Percentiles rank a stretch among this genome's conserved stretches.
These are phyloP conservation scores for Aspergillus jensenii DNA, from an alignment of 2,329 filamentous ascomycete species.

Conservation along the genomic window DNA sequence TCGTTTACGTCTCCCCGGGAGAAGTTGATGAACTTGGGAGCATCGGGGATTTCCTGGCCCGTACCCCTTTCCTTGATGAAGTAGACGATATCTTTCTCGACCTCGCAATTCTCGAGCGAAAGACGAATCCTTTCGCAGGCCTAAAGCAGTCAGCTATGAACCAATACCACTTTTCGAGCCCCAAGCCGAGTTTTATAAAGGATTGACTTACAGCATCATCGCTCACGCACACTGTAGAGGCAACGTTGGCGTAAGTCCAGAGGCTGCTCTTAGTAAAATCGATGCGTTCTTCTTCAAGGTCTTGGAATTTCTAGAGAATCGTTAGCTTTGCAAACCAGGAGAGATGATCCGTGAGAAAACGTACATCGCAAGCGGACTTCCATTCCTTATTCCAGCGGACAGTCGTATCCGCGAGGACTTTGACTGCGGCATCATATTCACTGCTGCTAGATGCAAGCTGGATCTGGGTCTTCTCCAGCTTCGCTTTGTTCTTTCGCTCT, in stretches of 20 bases:
- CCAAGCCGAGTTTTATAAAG: background rate
- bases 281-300: conserved; percentile 92
- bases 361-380: conserved; percentile 84
- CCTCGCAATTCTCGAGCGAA: conserved; percentile 91
- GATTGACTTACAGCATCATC: conserved; percentile 68
- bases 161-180: background rate
- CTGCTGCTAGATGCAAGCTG: conserved; percentile 86
- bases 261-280: conserved; percentile 98
- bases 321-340: conserved; percentile 20
- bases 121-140: conserved; percentile 95
- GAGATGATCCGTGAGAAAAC: conserved; percentile 19
- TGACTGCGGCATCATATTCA: conserved; percentile 92
- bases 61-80: conserved; percentile 92
- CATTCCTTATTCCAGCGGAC: conserved; percentile 96
- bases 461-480: conserved; percentile 97
- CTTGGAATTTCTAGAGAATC: conserved; percentile 79
- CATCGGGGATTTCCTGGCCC: conserved; percentile 94
- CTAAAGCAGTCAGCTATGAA: conserved; percentile 27
- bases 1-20: conserved; percentile 78
- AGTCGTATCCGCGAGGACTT: conserved; percentile 91
- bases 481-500: conserved; percentile 97
- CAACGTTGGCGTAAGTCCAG: conserved; percentile 97
- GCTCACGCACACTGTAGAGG: conserved; percentile 95
- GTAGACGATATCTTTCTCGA: conserved; percentile 85
- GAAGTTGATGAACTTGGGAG: conserved; percentile 98